Evolutionary conservation across 1,284 basidiomycete species (phyloP).

Genomic region (Malassezia psittaci): DNA sequence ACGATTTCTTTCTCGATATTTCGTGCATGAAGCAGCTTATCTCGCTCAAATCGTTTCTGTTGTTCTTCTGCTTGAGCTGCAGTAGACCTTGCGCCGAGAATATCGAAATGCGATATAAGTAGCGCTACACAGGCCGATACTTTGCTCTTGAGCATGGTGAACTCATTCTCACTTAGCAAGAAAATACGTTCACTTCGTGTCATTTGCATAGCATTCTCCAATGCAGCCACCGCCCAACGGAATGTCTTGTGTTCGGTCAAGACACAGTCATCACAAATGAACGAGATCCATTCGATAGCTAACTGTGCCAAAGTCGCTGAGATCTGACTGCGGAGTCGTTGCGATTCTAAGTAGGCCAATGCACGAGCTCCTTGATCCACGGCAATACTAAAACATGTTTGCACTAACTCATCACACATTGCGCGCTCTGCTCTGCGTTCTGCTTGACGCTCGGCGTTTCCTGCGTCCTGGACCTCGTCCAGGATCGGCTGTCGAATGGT

Average conservation of each 20-base stretch:
- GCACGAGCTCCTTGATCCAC: slow-evolving; percentile 57
- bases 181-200: slow-evolving; percentile 77
- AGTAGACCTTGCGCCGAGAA: slow-evolving; percentile 51
- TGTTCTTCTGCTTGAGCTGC: slow-evolving; percentile 42
- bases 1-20: slow-evolving; percentile 37
- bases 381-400: slow-evolving; percentile 94
- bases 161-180: slow-evolving; percentile 70
- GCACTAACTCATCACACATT: slow-evolving; percentile 62
- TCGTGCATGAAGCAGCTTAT: slow-evolving; percentile 26
- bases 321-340: slow-evolving; percentile 32
- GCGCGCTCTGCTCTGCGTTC: slow-evolving; percentile 10
- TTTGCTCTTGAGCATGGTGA: slow-evolving; percentile 70
- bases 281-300: slow-evolving; percentile 68
- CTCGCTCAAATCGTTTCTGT: slow-evolving; percentile 34
- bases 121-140: slow-evolving; percentile 94
- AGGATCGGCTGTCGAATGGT: slow-evolving; percentile 15
- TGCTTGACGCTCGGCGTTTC: no score
- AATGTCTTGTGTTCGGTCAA: slow-evolving; percentile 93
- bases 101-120: slow-evolving; percentile 93
- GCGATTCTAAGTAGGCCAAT: slow-evolving; percentile 42
- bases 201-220: slow-evolving; percentile 83
- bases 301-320: slow-evolving; percentile 37
- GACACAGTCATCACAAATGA: slow-evolving; percentile 96
- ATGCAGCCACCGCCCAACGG: slow-evolving; percentile 92
- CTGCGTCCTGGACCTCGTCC: not conserved